Base-by-base conservation (phyloP, 2,329 filamentous ascomycete genomes). In the Truncatella angustata region DNA sequence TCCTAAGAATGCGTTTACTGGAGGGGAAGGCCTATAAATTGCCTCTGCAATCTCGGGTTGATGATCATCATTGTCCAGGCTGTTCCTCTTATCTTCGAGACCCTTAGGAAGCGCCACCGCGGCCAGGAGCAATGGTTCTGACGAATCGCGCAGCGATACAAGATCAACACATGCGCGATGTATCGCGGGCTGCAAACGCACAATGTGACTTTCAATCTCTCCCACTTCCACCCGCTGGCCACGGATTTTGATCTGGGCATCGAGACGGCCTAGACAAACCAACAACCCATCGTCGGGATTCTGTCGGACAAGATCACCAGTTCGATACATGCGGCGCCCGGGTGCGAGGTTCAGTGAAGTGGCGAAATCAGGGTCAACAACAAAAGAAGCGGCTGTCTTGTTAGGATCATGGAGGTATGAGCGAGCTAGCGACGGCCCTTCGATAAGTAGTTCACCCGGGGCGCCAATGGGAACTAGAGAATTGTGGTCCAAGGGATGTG, bases 301-400 rank as follows among this genome's bases (percentile, higher is more conserved):
- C 42, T 59, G 60, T 46, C 58, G 59, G 16, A 60, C 72, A 9
- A 74, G 63, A 53, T 75, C 72, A 28, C 72, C 72, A 5, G 72
- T 73, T 34, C 64, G 65, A 54, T 73, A 74, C 10, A 74, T 45
- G 1, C 65, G 59, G 11, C 35, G 37, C 5, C 45, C 45, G 2
- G 60, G 61, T 4, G 12, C 11, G 5, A 66, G 54, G 14, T 16
- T 12, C 5, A 35, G 44, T 28, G 20, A 20, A 4, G 14, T 5
- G 44, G 9, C 9, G 71, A 70, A 76, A 2, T 54, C 50, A 20
- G 69, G 73, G 48, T 71, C 62, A 20, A 64, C 60, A 35, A 77
- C 70, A 46, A 78, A 78, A 1, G 66, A 64, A 23, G 68, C 69
- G 20, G 63, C 61, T 0, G 74, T 77, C 52, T 74, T 74, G 34